Evolutionary conservation across 1,139 yeast species (phyloP).

Genomic region (Geotrichum histeridarum): DNA sequence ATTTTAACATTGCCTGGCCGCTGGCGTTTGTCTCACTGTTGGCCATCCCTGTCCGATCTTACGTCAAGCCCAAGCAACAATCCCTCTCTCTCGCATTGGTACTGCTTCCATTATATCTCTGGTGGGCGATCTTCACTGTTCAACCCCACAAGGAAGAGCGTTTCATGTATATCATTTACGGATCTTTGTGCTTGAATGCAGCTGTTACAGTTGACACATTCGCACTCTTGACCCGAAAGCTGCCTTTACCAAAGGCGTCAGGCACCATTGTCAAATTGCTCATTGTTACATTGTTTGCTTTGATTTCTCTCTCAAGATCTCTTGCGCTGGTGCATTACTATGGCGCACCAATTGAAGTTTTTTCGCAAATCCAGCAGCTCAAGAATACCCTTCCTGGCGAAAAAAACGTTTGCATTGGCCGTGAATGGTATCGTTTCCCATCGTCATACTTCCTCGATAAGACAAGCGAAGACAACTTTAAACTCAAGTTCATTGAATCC

Average conservation of each 20-base stretch:
- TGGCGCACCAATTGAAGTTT: constrained; percentile 38
- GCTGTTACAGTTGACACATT: constrained; percentile 43
- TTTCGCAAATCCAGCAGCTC: constrained; percentile 19
- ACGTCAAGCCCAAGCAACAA: constrained; percentile 14
- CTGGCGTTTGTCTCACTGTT: constrained; percentile 46
- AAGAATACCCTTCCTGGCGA: background rate
- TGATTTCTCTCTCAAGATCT: constrained; percentile 32
- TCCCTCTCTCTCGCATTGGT: constrained; percentile 14
- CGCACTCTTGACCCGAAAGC: constrained; percentile 1
- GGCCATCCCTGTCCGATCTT: constrained; percentile 15
- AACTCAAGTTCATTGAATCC: constrained; percentile 64
- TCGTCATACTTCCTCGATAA: constrained; percentile 74
- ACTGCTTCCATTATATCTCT: constrained; percentile 48
- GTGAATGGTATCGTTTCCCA: constrained; percentile 95
- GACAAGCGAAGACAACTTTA: constrained; percentile 34
- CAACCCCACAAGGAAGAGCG: constrained; percentile 96
- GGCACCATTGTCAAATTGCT: background rate
- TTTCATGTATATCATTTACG: constrained; percentile 80
- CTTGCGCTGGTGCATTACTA: constrained; percentile 36
- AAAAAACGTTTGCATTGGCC: constrained; percentile 69
- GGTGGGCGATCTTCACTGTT: constrained; percentile 60
- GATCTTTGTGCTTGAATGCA: constrained; percentile 59
- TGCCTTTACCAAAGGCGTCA: background rate
- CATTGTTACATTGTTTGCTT: constrained; percentile 8
- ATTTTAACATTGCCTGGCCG: constrained; percentile 57